phyloP scores from a whole-genome alignment of 208 protist species.

The Trypanosoma cruzi region DNA sequence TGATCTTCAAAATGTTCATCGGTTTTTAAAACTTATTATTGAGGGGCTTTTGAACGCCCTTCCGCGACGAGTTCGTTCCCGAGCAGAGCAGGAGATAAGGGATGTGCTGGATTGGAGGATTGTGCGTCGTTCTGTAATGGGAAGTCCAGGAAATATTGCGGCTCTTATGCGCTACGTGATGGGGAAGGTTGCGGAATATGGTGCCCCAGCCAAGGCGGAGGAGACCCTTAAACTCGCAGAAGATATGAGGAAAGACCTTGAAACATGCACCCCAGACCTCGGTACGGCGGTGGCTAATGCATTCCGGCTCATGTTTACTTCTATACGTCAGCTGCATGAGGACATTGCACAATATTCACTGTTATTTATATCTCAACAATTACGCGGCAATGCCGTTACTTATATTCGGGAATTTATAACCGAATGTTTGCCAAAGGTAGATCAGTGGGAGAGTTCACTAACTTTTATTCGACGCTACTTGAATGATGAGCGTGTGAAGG shows the following conservation, averaged over 20 bases:
- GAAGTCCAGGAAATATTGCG: slow-evolving; percentile 49
- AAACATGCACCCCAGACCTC: slow-evolving; percentile 49
- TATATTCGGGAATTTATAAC: slow-evolving; percentile 77
- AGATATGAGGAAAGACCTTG: slow-evolving; percentile 47
- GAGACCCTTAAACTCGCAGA: slow-evolving; percentile 34
- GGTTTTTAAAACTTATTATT: slow-evolving; percentile 52
- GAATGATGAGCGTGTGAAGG: slow-evolving; percentile 37
- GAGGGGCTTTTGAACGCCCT: slow-evolving; percentile 65
- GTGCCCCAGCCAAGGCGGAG: slow-evolving; percentile 59
- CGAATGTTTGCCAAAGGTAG: slow-evolving; percentile 53
- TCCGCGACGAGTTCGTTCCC: slow-evolving; percentile 58
- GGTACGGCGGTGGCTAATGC: slow-evolving; percentile 64
- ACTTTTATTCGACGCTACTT: slow-evolving; percentile 55
- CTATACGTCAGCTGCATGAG: slow-evolving; percentile 54
- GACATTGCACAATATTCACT: slow-evolving; percentile 77
- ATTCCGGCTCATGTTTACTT: slow-evolving; percentile 68
- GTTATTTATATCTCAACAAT: slow-evolving; percentile 48
- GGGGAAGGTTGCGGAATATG: slow-evolving; percentile 62
- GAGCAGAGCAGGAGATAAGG: slow-evolving; percentile 67
- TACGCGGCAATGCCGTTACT: slow-evolving; percentile 61
- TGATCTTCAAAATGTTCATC: slow-evolving; percentile 44
- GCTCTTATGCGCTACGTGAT: slow-evolving; percentile 68
- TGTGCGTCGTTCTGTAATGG: slow-evolving; percentile 41
- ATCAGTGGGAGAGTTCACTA: slow-evolving; percentile 61
- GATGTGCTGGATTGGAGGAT: slow-evolving; percentile 79